phyloP scores from a whole-genome alignment of 108 stramenopile genomes.

The Licmophora abbreviata region DNA sequence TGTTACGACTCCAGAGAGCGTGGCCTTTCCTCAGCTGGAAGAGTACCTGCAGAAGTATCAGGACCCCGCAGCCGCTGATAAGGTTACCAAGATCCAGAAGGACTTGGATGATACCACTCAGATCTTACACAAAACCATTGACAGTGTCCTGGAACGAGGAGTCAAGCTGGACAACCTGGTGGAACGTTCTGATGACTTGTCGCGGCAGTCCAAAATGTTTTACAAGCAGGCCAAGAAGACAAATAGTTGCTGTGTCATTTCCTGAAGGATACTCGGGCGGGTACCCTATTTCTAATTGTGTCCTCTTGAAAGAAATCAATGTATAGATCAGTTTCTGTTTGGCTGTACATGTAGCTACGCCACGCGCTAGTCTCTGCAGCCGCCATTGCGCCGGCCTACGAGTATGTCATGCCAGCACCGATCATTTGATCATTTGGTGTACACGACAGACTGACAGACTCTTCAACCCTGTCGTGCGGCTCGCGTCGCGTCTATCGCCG shows the following conservation, averaged over 20 bases:
- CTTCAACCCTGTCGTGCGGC: too few relatives aligned
- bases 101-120: slow-evolving; percentile 98
- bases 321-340: not conserved
- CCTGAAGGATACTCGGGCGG: slow-evolving; percentile 35
- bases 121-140: slow-evolving; percentile 98
- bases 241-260: slow-evolving; percentile 96
- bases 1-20: slow-evolving; percentile 49
- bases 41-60: slow-evolving; percentile 87
- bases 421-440: too few relatives aligned
- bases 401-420: too few relatives aligned
- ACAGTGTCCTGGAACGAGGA: slow-evolving; percentile 94
- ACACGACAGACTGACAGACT: too few relatives aligned
- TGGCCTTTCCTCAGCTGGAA: slow-evolving; percentile 50
- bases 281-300: not conserved
- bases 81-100: slow-evolving; percentile 97
- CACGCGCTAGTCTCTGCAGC: not conserved
- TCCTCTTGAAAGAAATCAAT: not conserved
- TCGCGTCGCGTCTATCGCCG: too few relatives aligned
- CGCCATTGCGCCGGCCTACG: too few relatives aligned
- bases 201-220: slow-evolving; percentile 97
- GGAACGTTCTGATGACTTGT: slow-evolving; percentile 93
- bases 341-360: not conserved
- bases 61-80: slow-evolving; percentile 89
- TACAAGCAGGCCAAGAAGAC: slow-evolving; percentile 99
- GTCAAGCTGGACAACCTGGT: slow-evolving; percentile 97